Evolutionary conservation across 768 basidiomycete species (phyloP), one percentile per base, ranked within the genome.

Genomic region (Stropharia rugosoannulata): DNA sequence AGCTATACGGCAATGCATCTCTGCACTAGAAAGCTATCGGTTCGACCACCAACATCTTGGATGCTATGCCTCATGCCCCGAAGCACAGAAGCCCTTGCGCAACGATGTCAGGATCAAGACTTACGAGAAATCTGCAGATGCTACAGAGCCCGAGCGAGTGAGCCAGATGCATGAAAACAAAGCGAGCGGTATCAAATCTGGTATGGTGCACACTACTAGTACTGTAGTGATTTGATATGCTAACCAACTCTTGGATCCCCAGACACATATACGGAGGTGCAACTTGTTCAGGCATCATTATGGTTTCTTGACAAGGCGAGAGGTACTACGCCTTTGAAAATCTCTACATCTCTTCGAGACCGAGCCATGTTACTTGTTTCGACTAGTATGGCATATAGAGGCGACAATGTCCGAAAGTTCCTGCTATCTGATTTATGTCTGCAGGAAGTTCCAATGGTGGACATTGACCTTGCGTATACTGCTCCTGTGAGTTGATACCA

Each of bases 351-450:
- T 10, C 29, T 67, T 19, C 63, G 68, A 4, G 68, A 73, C 51
- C 63, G 68, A 22, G 59, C 66, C 0, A 73, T 72, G 71, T 59
- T 72, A 0, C 59, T 73, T 2, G 29, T 65, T 9, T 60, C 66
- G 1, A 62, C 69, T 0, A 47, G 61, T 8, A 64, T 65, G 13
- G 68, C 70, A 0, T 66, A 66, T 58, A 65, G 67, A 25, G 71
- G 73, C 0, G 69, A 70, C 22, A 68, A 64, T 51, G 56, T 49
- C 4, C 63, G 71, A 8, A 27, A 37, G 0, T 47, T 72, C 8
- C 48, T 63, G 0, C 60, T 59, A 57, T 73, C 70, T 0, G 69
- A 73, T 38, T 44, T 69, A 3, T 62, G 60, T 37, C 6, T 62
- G 0, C 54, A 35, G 6, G 41, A 63, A 11, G 49, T 68, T 2